phyloP scores from a whole-genome alignment of 805 yeast genomes.

The Scheffersomyces stipitis region DNA sequence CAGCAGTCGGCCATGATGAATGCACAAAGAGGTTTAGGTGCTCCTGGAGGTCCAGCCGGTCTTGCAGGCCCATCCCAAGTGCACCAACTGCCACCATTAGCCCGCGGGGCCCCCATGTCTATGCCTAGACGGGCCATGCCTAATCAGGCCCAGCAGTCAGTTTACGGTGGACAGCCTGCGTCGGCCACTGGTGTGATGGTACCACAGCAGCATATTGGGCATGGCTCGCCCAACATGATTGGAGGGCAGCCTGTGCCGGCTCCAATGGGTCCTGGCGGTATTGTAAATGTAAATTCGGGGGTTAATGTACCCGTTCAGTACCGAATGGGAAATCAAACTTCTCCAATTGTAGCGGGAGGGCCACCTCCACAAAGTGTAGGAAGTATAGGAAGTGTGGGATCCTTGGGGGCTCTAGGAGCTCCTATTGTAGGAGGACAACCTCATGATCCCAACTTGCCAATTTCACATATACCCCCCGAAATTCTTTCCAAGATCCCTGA shows the following conservation, averaged over 20 bases:
- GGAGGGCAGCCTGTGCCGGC: conserved; percentile 1
- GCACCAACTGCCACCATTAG: too few species aligned
- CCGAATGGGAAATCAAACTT: background rate
- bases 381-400: background rate
- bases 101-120: too few species aligned
- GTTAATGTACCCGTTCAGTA: background rate
- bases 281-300: background rate
- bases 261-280: background rate
- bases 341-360: background rate
- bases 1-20: conserved; percentile 1
- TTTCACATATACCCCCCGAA: conserved; percentile 11
- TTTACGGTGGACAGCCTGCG: background rate
- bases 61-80: background rate
- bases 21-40: background rate
- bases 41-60: background rate
- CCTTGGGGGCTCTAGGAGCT: background rate
- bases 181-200: background rate
- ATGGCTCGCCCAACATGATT: too few species aligned
- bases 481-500: conserved; percentile 21
- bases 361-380: background rate
- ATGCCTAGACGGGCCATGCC: too few species aligned
- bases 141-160: background rate
- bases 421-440: background rate
- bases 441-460: background rate
- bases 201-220: background rate